phyloP scores from a whole-genome alignment of 768 basidiomycete genomes.

The Termitomyces sp. region DNA sequence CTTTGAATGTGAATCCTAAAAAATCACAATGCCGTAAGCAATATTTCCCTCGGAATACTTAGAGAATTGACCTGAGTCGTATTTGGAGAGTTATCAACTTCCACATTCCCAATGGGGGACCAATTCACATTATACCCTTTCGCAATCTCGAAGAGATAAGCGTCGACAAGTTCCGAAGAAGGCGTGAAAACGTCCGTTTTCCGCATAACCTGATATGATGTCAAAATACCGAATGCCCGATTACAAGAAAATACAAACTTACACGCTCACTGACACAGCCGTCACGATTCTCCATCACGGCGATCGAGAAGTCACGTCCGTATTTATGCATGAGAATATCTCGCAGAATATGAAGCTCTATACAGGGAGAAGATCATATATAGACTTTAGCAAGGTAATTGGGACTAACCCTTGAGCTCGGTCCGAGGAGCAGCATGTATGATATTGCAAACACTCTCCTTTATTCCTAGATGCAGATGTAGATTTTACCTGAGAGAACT shows the following conservation, averaged over 20 bases:
- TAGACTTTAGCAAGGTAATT: background rate
- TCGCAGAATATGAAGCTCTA: slow-evolving; percentile 85
- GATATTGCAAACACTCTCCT: slow-evolving; percentile 83
- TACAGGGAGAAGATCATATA: slow-evolving; percentile 1
- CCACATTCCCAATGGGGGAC: slow-evolving; percentile 27
- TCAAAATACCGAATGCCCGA: background rate
- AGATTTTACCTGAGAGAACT: background rate
- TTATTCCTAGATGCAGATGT: slow-evolving; percentile 26
- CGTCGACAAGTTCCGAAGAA: slow-evolving; percentile 71
- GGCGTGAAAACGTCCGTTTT: slow-evolving; percentile 75
- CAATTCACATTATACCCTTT: slow-evolving; percentile 79
- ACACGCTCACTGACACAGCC: slow-evolving; percentile 81
- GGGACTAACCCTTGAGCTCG: slow-evolving; percentile 70
- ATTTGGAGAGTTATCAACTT: slow-evolving; percentile 24
- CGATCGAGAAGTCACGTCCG: slow-evolving; percentile 82
- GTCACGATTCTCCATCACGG: slow-evolving; percentile 84
- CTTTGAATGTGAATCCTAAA: slow-evolving; percentile 15
- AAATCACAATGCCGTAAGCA: background rate
- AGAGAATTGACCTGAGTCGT: slow-evolving; percentile 32
- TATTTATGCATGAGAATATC: slow-evolving; percentile 96
- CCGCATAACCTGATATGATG: slow-evolving; percentile 52
- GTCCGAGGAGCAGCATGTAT: slow-evolving; percentile 91
- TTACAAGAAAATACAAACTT: slow-evolving; percentile 21
- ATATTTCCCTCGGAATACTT: background rate
- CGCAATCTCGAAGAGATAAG: slow-evolving; percentile 85